Evolutionary conservation across 805 yeast species (phyloP), one percentile per base, ranked within the genome.

Genomic region (Sungouiella thailandica): DNA sequence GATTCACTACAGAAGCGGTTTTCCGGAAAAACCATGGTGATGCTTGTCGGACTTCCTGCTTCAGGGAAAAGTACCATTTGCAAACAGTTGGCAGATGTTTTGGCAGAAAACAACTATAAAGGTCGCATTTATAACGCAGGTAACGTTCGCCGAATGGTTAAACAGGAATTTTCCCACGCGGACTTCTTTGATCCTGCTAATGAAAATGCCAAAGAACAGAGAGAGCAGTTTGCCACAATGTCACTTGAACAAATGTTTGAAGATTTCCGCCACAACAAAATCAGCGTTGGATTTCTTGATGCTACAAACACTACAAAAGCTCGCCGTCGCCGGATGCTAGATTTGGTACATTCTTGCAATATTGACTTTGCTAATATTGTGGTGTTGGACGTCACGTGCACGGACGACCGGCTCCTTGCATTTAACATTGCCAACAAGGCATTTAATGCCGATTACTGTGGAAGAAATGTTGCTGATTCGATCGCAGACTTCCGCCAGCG

Each of bases 401-500:
- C 65, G n/a, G 74, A 78, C 49, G 54, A 55, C 19, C 63, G 64
- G 12, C 65, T 78, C 19, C 57, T 79, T 44, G 64, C 72, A 38
- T 82, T 54, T 53, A 82, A 82, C 55, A 77, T 81, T 34, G 78
- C 74, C 46, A 74, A 76, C 32, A 82, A 82, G 53, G 71, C 87
- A 1, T 63, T 60, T 34, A 80, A 79, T 49, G 69, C 66, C 24
- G 89, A 82, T 52, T 82, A 82, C 53, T 58, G 53, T 34, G 70
- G 70, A 29, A 62, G 65, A 43, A 72, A 75, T 28, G 73, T 76
- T 43, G 67, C 67, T 22, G 50, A 50, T 5, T 78, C 87, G 3
- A 69, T 80, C 12, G 43, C 57, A 3, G 88, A 81, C 58, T 82
- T 82, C 48, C 64, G 78, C 27, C 62, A 64, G 32, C 65, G 89